Evolutionary conservation across 805 yeast species (phyloP), one percentile per base, ranked within the genome.

Genomic region (Kodamaea jinghongensis): DNA sequence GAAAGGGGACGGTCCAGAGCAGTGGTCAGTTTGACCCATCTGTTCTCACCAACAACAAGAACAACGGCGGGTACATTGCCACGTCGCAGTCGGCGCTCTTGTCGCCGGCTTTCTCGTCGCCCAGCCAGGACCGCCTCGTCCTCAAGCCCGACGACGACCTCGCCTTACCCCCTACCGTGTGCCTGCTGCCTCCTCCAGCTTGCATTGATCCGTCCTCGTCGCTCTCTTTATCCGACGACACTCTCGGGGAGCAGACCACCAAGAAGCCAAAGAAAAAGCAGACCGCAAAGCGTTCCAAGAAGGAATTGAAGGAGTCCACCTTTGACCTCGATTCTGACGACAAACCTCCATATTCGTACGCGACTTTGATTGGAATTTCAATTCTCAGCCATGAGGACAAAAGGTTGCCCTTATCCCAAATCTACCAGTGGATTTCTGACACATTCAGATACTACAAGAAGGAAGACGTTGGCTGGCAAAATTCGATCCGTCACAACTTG

Each of bases 381-480:
- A 86, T 91, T 35, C 67, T 91, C 48, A 78, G 93, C 45, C 80
- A 95, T n/a, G 81, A 82, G 1, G 70, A 68, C 22, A 65, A 63
- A 42, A 55, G 56, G 38, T 59, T 69, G 41, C 67, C 74, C 3
- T 54, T 69, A 31, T 64, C 71, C 6, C 96, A 88, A 54, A 93
- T 91, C 30, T 91, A 91, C 66, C 74, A 71, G 51, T 91, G 99
- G 99, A 93, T 91, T 31, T 79, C 93, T 6, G 80, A 79, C 32
- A 84, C 95, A 27, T 91, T 90, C 61, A 76, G 73, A 46, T 91
- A 83, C 58, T 93, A 93, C 63, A 79, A 81, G 47, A 79, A 78
- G 47, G 84, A 86, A 43, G 96, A 88, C 51, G 84, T 87, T 8
- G 96, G 97, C 17, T 91, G 99, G 99, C 97, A 91, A 63, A 91